phyloP scores from a whole-genome alignment of 164 flowering plant species.

The Annona squamosa region DNA sequence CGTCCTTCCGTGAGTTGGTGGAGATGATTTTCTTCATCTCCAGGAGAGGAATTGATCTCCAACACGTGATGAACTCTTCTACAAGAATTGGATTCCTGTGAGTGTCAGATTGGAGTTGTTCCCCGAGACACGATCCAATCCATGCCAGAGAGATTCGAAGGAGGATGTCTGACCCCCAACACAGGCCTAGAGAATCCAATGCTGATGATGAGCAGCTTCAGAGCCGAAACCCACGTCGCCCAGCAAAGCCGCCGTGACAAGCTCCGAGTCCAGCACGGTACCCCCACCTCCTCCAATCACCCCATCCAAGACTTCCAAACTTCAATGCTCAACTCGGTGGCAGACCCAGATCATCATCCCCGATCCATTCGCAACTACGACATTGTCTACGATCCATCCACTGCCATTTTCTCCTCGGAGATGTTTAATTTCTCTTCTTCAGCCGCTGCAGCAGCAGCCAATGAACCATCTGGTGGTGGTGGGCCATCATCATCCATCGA shows the following conservation, averaged over 20 bases:
- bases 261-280: slow-evolving; percentile 37
- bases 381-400: slow-evolving; percentile 19
- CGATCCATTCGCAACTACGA: slow-evolving; percentile 18
- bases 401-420: slow-evolving; percentile 25
- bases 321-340: slow-evolving; percentile 16
- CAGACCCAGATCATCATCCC: slow-evolving; percentile 23
- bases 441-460: neutral
- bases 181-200: slow-evolving; percentile 8
- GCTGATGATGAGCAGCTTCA: slow-evolving; percentile 32
- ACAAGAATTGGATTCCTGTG: neutral
- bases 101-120: neutral
- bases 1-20: neutral
- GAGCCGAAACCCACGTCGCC: slow-evolving; percentile 55
- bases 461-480: neutral
- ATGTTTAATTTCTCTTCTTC: slow-evolving; percentile 24
- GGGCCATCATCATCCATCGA: slow-evolving; percentile 4
- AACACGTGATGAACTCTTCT: too few species aligned
- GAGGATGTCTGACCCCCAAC: slow-evolving; percentile 9
- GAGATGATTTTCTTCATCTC: neutral
- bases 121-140: neutral
- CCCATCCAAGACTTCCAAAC: slow-evolving; percentile 16
- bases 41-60: neutral
- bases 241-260: slow-evolving; percentile 76
- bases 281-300: neutral
- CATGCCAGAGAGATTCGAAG: slow-evolving; percentile 19